phyloP scores from a whole-genome alignment of 2,329 filamentous ascomycete species.

The Aspergillus pseudoterreus region DNA sequence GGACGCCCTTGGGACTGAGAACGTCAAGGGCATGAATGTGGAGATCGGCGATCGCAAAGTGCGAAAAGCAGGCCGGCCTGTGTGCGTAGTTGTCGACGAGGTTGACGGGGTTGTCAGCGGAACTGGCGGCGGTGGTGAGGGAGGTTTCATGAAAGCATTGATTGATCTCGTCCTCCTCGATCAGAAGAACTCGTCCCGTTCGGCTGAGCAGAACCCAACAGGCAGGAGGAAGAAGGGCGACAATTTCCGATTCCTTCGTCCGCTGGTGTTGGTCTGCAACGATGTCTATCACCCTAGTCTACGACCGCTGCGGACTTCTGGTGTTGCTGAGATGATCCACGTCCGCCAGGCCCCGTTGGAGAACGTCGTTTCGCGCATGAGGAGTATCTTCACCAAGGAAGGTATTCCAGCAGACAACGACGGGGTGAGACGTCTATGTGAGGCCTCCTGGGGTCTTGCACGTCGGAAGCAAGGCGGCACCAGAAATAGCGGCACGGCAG shows the following conservation, averaged over 20 bases:
- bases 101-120: conserved; percentile 91
- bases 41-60: conserved; percentile 49
- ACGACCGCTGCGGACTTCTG: conserved; percentile 78
- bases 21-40: conserved; percentile 65
- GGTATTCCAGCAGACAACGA: conserved; percentile 85
- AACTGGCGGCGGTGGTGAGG: conserved; percentile 72
- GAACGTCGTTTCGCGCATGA: conserved; percentile 76
- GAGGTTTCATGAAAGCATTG: conserved; percentile 90
- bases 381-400: conserved; percentile 82
- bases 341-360: conserved; percentile 85
- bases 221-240: conserved; percentile 66
- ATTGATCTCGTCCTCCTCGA: conserved; percentile 86
- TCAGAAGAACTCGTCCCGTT: conserved; percentile 66
- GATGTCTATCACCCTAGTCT: conserved; percentile 92
- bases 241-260: conserved; percentile 79
- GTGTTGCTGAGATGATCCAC: conserved; percentile 83
- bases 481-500: conserved; percentile 42
- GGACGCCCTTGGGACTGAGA: conserved; percentile 90
- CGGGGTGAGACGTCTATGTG: conserved; percentile 70
- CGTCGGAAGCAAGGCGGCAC: conserved; percentile 51
- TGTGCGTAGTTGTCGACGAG: conserved; percentile 94
- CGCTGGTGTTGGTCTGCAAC: conserved; percentile 92
- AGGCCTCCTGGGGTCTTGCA: conserved; percentile 63
- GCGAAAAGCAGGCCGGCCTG: conserved; percentile 73
- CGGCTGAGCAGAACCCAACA: conserved; percentile 21